Conservation (phyloP, 2,329 filamentous ascomycete genomes). For the Aspergillus sp. region DNA sequence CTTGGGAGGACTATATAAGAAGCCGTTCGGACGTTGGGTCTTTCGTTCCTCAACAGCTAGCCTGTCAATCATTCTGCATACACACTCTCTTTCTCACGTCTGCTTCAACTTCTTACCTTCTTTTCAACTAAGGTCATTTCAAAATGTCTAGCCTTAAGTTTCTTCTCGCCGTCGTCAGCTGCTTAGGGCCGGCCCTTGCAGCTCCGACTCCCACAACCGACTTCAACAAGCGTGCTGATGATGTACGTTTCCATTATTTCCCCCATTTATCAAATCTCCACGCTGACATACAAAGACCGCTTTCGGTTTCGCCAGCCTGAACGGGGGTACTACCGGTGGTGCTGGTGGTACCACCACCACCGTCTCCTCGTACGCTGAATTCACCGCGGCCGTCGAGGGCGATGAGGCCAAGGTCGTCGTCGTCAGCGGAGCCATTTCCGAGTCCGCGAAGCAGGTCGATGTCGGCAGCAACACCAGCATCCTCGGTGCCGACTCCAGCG, state of each 20-base stretch:
- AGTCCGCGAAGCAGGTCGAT: slow-evolving; percentile 44
- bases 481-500: slow-evolving; percentile 50
- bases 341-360: slow-evolving; percentile 56
- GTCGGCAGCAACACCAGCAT: slow-evolving; percentile 54
- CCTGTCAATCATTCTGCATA: slow-evolving; percentile 6
- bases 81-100: slow-evolving; percentile 3
- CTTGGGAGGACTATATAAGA: slow-evolving; percentile 11
- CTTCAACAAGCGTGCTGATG: slow-evolving; percentile 27
- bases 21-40: background rate
- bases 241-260: slow-evolving; percentile 19
- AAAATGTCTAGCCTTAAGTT: slow-evolving; percentile 27
- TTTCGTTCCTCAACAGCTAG: slow-evolving; percentile 13
- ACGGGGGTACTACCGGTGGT: slow-evolving; percentile 57
- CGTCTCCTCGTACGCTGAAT: slow-evolving; percentile 52
- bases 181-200: slow-evolving; percentile 26
- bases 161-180: slow-evolving; percentile 22
- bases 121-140: background rate
- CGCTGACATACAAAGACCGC: slow-evolving; percentile 18
- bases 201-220: slow-evolving; percentile 24
- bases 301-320: slow-evolving; percentile 49
- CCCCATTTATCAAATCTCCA: too few species aligned
- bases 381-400: slow-evolving; percentile 52
- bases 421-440: slow-evolving; percentile 47
- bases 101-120: slow-evolving; percentile 8
- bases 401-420: slow-evolving; percentile 49